A percentile compares a stretch with the other conserved stretches of the same genome.
Conservation (phyloP, 2,329 filamentous ascomycete species). For the Diplodia mutila region DNA sequence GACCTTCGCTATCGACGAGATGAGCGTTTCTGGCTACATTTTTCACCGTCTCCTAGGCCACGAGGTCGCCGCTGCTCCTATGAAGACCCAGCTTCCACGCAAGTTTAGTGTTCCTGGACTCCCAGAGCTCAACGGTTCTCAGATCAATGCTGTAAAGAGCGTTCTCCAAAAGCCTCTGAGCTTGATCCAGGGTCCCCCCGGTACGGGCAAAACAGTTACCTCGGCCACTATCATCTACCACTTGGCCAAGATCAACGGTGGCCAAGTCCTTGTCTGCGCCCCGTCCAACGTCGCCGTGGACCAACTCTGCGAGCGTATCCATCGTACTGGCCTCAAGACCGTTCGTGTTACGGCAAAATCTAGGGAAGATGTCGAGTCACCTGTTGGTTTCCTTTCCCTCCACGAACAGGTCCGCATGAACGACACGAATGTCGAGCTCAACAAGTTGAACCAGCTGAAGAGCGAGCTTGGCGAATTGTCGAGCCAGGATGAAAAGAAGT, state of each 20-base stretch:
- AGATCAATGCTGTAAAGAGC: slow-evolving; percentile 94
- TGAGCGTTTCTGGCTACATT: slow-evolving; percentile 98
- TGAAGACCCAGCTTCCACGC: slow-evolving; percentile 94
- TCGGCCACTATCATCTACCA: slow-evolving; percentile 99
- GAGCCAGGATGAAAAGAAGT: slow-evolving; percentile 97
- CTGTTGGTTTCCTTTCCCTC: slow-evolving; percentile 90
- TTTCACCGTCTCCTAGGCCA: slow-evolving; percentile 96
- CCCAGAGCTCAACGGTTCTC: slow-evolving; percentile 91
- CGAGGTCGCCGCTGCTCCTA: slow-evolving; percentile 89
- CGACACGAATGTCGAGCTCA: slow-evolving; percentile 90
- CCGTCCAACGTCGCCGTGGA: slow-evolving; percentile 98
- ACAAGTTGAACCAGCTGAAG: slow-evolving; percentile 92
- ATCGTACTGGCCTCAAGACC: slow-evolving; percentile 91
- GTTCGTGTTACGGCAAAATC: slow-evolving; percentile 99
- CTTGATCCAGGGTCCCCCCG: slow-evolving; percentile 93
- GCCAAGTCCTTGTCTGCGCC: slow-evolving; percentile 93
- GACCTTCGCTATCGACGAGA: slow-evolving; percentile 95
- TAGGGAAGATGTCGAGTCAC: slow-evolving; percentile 97
- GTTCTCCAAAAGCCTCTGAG: slow-evolving; percentile 92
- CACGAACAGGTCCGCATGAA: slow-evolving; percentile 98
- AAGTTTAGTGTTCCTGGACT: slow-evolving; percentile 95
- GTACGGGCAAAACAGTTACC: slow-evolving; percentile 97
- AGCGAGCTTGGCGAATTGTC: slow-evolving; percentile 87
- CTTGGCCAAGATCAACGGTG: slow-evolving; percentile 90
- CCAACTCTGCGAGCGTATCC: slow-evolving; percentile 95